Conservation (phyloP, 176 grass and related monocot genomes). For the Zea mays region DNA sequence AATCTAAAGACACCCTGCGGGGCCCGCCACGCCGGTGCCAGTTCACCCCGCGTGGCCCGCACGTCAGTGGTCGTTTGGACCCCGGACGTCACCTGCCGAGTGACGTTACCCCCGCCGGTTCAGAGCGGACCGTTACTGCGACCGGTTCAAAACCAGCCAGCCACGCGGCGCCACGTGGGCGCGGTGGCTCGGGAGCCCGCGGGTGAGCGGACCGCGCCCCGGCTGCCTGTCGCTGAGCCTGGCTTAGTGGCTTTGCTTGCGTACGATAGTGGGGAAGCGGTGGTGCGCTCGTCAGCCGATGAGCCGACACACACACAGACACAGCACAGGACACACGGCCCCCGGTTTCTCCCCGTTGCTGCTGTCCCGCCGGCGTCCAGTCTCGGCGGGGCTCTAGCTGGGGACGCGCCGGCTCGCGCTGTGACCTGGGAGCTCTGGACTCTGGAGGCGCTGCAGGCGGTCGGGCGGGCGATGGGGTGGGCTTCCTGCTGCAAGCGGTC, state of each 20-base stretch:
- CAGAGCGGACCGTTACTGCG: slow-evolving; percentile 37
- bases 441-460: slow-evolving; percentile 27
- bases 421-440: neutral
- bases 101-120: slow-evolving; percentile 28
- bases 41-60: neutral
- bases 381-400: neutral
- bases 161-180: neutral
- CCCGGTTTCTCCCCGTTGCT: neutral
- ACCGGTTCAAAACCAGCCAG: slow-evolving; percentile 40
- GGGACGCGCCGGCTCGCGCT: neutral
- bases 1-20: neutral
- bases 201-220: slow-evolving; percentile 44
- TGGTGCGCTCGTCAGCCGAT: neutral
- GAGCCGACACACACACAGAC: neutral
- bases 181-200: neutral
- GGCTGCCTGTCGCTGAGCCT: neutral
- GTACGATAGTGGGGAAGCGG: slow-evolving; percentile 32
- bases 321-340: neutral
- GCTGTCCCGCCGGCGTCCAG: neutral
- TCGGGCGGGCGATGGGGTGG: slow-evolving; percentile 29
- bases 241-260: slow-evolving; percentile 53
- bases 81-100: neutral
- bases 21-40: neutral
- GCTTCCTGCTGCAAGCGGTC: slow-evolving; percentile 47
- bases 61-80: neutral